Conservation (phyloP, 257 asterid species). For the Voacanga thouarsii region DNA sequence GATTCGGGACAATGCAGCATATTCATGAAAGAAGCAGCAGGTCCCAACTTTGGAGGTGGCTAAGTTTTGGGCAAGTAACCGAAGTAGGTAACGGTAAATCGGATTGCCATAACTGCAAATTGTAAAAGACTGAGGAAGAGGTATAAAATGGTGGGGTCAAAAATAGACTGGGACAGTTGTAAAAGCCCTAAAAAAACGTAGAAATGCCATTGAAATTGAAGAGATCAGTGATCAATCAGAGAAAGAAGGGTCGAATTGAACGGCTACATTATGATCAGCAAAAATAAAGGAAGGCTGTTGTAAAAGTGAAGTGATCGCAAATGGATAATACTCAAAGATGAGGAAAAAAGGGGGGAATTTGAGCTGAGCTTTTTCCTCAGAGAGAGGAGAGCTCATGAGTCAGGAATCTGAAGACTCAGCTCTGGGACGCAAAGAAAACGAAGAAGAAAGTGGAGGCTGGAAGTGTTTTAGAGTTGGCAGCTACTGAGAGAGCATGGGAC, state of each 20-base stretch:
- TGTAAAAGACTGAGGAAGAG: constrained; percentile 32
- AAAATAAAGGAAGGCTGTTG: background rate
- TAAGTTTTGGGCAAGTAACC: constrained; percentile 69
- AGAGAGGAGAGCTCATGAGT: constrained; percentile 6
- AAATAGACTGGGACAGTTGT: constrained; percentile 20
- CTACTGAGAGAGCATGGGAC: too few species aligned
- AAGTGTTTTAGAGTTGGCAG: background rate
- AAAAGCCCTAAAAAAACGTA: constrained; percentile 21
- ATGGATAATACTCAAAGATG: background rate
- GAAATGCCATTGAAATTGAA: constrained; percentile 19
- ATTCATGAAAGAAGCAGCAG: constrained; percentile 58
- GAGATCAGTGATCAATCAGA: constrained; percentile 13
- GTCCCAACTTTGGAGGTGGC: constrained; percentile 36
- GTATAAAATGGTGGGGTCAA: constrained; percentile 32
- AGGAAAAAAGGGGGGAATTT: background rate
- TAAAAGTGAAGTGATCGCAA: background rate
- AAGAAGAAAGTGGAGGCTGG: background rate
- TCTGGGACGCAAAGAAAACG: background rate
- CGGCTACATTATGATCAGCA: background rate
- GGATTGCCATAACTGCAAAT: constrained; percentile 66
- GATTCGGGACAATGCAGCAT: constrained; percentile 33
- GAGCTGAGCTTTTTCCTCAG: constrained; percentile 8
- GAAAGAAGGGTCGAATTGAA: constrained; percentile 12
- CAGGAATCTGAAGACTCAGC: too few species aligned
- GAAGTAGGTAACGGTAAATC: constrained; percentile 72